A percentile compares a stretch with the other conserved stretches of the same genome.
These are phyloP conservation scores for Dactylonectria macrodidyma DNA, from an alignment of 2,329 filamentous ascomycete species.

Conservation along the genomic window DNA sequence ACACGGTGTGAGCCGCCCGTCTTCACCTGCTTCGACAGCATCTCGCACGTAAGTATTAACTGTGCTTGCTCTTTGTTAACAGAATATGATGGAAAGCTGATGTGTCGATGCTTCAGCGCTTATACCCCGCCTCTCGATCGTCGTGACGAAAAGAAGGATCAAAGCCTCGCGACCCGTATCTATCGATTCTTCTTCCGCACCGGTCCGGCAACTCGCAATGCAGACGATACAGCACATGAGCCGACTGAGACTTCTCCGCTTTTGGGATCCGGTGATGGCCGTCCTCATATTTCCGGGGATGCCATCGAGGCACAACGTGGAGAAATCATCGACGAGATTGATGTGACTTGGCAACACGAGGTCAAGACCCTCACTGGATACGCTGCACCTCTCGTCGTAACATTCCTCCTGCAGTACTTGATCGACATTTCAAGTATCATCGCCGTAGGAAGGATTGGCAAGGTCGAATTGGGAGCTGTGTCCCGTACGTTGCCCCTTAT, in stretches of 20 bases:
- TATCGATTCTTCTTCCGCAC: background rate
- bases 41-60: too few species aligned
- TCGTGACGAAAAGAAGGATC: background rate
- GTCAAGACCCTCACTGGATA: conserved; percentile 81
- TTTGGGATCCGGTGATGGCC: too few species aligned
- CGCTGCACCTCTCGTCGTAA: conserved; percentile 77
- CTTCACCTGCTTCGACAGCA: too few species aligned
- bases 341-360: too few species aligned
- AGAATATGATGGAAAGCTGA: background rate
- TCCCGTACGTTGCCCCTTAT: background rate
- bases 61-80: too few species aligned
- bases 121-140: background rate
- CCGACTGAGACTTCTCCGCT: background rate
- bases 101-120: background rate
- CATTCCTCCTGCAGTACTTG: conserved; percentile 86
- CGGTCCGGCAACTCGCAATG: too few species aligned
- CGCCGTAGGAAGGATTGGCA: conserved; percentile 82
- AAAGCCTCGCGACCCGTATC: background rate
- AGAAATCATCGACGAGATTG: conserved; percentile 72
- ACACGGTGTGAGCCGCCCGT: too few species aligned
- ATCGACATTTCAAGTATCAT: conserved; percentile 86
- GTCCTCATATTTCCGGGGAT: too few species aligned
- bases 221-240: too few species aligned
- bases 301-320: too few species aligned
- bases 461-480: conserved; percentile 64